Percentiles rank a stretch among this genome's conserved stretches.
These are phyloP conservation scores for Arthrobotrys conoides DNA, from an alignment of 2,329 filamentous ascomycete genomes.

Conservation along the genomic window DNA sequence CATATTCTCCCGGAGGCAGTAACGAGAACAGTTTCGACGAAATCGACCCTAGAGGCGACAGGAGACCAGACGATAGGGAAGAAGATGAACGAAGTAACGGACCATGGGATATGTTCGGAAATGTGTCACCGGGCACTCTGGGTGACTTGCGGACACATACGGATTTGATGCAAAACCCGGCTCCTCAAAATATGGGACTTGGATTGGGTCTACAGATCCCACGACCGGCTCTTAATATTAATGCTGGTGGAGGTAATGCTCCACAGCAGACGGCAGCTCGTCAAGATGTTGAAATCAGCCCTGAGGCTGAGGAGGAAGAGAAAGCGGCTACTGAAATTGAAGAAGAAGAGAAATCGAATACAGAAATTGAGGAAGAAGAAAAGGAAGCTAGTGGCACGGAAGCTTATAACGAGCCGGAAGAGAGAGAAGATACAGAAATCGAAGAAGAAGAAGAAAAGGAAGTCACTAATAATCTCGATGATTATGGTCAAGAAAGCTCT, in stretches of 20 bases:
- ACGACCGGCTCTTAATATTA: background rate
- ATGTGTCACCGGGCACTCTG: background rate
- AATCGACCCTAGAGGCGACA: background rate
- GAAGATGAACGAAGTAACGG: constrained; percentile 11
- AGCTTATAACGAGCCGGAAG: too few species aligned
- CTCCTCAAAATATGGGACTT: constrained; percentile 10
- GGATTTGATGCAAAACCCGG: background rate
- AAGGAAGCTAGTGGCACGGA: background rate
- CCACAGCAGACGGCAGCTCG: background rate
- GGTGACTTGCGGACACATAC: background rate
- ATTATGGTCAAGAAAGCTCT: background rate
- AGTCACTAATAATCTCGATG: background rate
- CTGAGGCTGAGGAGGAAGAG: constrained; percentile 4
- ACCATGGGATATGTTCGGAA: constrained; percentile 9
- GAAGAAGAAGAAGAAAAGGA: background rate
- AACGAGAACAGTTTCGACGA: constrained; percentile 2
- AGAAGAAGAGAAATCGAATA: background rate
- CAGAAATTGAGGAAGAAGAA: constrained; percentile 1
- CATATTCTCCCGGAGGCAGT: background rate
- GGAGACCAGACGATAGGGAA: background rate
- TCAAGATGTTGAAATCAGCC: background rate
- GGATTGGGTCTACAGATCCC: background rate
- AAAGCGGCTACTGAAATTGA: background rate
- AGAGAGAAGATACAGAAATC: background rate
- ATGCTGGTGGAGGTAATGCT: background rate